phyloP scores from a whole-genome alignment of 768 basidiomycete species.

The Kwoniella heveanensis region DNA sequence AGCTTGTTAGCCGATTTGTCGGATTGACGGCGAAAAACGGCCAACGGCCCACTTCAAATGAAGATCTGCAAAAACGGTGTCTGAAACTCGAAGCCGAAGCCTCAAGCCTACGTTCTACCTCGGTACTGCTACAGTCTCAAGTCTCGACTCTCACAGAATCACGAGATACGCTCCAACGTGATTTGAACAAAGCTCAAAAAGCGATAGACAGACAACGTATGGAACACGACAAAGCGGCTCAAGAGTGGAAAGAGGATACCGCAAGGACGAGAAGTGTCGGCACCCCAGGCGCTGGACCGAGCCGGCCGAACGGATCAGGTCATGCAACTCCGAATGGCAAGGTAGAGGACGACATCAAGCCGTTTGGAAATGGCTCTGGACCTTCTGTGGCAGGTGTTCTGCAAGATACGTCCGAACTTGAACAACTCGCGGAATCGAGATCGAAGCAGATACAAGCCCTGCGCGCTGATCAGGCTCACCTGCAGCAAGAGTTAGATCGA shows the following conservation, averaged over 20 bases:
- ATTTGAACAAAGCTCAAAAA: constrained; percentile 40
- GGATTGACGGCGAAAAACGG: constrained; percentile 27
- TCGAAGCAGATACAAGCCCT: constrained; percentile 39
- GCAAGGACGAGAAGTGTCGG: constrained; percentile 24
- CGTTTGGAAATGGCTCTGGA: constrained; percentile 26
- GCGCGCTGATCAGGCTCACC: constrained; percentile 37
- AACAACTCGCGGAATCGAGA: constrained; percentile 43
- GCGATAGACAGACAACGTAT: constrained; percentile 46
- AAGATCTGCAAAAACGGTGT: constrained; percentile 37
- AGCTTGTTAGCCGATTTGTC: constrained; percentile 31
- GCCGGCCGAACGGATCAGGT: constrained; percentile 35
- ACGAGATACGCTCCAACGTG: constrained; percentile 29
- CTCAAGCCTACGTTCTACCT: constrained; percentile 24
- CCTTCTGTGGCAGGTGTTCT: constrained; percentile 19
- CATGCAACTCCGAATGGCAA: constrained; percentile 49
- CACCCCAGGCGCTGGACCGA: constrained; percentile 33
- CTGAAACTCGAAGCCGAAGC: constrained; percentile 37
- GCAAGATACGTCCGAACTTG: constrained; percentile 42
- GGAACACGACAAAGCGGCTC: constrained; percentile 45
- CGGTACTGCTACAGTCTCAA: constrained; percentile 33
- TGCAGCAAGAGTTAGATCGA: constrained; percentile 42
- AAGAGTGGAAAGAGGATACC: constrained; percentile 30
- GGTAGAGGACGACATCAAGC: constrained; percentile 37
- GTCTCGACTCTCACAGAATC: constrained; percentile 26
- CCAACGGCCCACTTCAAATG: constrained; percentile 17